Base-by-base conservation (phyloP, 192 early-diverging fungal species). In the Thoreauomyces humboldtii region DNA sequence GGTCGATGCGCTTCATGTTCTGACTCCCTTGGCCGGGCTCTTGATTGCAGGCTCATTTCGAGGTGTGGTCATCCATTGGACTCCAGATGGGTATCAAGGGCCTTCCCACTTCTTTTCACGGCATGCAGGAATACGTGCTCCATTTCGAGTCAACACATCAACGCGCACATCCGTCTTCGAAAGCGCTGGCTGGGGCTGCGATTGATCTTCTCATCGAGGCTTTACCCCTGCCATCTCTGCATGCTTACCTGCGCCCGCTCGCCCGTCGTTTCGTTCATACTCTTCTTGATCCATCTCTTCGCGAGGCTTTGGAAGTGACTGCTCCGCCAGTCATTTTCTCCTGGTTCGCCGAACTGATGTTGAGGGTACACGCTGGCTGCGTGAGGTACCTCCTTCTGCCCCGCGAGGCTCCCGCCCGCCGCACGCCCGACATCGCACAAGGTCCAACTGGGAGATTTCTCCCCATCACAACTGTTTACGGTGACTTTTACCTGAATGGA, bases 181-280 rank as follows among this genome's bases (percentile, higher is more conserved):
- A 28, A 7, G 41, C 19, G 24, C 51, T 66, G 14, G 53, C 64
- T 19, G 7, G 21, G 12, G 64, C 54, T 19, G 64, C 64, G 0
- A 66, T 66, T 31, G 51, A 55, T n/a, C 35, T 66, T 1, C 51
- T 66, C 29, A 57, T 66, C 42, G 64, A 33, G 14, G 58, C 64
- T 5, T 44, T 66, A 6, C 64, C 64, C 15, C 21, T 66, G 2
- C 55, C 55, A 66, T 66, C 64, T 9, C 52, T 57, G 29, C 64
- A 66, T 43, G 25, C 51, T 12, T 46, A 46, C 41, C 38, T 66
- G 24, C 38, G 43, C 19, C 64, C 64, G 9, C 17, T 57, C 54
- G 54, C 54, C 11, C 54, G 53, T 22, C 64, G 64, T 5, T 38
- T 57, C 24, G 34, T 66, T 6, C 64, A 66, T 44, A 27, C 64